These are phyloP conservation scores for Xylariomycetidae sp. DNA, from an alignment of 2,329 filamentous ascomycete genomes.

Conservation along the genomic window DNA sequence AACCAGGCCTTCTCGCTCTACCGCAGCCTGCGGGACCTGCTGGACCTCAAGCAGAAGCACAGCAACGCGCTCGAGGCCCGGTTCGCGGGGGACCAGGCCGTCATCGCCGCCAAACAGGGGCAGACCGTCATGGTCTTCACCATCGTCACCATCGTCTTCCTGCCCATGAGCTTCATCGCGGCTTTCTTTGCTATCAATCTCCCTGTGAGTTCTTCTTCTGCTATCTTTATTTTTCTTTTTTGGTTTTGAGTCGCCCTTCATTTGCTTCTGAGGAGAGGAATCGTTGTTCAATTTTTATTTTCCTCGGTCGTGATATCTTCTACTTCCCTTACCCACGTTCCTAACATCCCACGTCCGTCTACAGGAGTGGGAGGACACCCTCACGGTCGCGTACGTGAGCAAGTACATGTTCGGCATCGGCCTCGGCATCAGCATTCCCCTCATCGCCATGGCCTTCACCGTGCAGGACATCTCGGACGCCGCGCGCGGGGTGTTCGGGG, in stretches of 20 bases:
- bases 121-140: slow-evolving; percentile 42
- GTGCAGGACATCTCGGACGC: slow-evolving; percentile 29
- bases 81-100: slow-evolving; percentile 56
- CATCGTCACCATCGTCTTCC: slow-evolving; percentile 40
- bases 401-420: slow-evolving; percentile 48
- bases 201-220: no score
- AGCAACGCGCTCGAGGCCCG: slow-evolving; percentile 63
- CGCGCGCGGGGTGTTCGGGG: slow-evolving; percentile 3
- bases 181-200: slow-evolving; percentile 40
- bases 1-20: slow-evolving; percentile 58
- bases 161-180: slow-evolving; percentile 40
- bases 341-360: no score
- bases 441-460: slow-evolving; percentile 33
- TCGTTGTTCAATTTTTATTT: no score
- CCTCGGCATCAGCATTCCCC: slow-evolving; percentile 33
- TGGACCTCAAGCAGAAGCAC: slow-evolving; percentile 66
- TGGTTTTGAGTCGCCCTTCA: no score
- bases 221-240: no score
- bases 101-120: slow-evolving; percentile 49
- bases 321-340: no score
- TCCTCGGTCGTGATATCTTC: no score
- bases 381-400: slow-evolving; percentile 45
- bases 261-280: no score
- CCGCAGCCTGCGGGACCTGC: slow-evolving; percentile 53
- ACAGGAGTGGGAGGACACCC: slow-evolving; percentile 37